Conservation (phyloP, 1,284 basidiomycete species). For the Ganoderma leucocontextum region DNA sequence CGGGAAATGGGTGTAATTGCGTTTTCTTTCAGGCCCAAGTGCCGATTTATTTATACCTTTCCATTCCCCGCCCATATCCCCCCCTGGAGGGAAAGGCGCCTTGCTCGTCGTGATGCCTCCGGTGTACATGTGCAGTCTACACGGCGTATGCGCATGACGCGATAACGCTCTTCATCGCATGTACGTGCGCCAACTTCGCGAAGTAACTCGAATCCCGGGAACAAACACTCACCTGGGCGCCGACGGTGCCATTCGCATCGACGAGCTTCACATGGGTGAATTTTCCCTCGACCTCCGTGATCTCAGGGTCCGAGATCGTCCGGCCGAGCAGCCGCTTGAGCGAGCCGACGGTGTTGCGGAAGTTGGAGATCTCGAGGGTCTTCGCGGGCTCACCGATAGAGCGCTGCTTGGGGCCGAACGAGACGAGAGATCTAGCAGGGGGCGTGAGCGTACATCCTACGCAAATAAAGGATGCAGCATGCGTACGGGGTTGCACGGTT, state of each 20-base stretch:
- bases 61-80: too few species aligned
- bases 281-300: constrained; percentile 85
- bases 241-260: constrained; percentile 84
- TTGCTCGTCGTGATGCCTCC: too few species aligned
- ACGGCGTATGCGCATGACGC: not conserved
- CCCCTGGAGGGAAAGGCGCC: too few species aligned
- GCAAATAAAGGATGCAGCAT: not conserved
- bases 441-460: not conserved
- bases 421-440: constrained; percentile 81
- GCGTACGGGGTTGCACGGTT: constrained; percentile 93
- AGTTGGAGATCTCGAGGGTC: constrained; percentile 97
- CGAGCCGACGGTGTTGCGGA: constrained; percentile 93
- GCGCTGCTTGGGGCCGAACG: constrained; percentile 90
- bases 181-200: not conserved
- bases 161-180: not conserved
- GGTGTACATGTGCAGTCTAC: too few species aligned
- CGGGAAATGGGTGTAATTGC: too few species aligned
- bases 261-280: constrained; percentile 87
- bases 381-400: constrained; percentile 93
- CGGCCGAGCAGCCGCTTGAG: constrained; percentile 91
- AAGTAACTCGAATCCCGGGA: constrained; percentile 9
- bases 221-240: constrained; percentile 71
- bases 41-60: too few species aligned
- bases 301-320: constrained; percentile 78
- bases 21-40: too few species aligned